Evolutionary conservation across 2,329 filamentous ascomycete species (phyloP), one percentile per base, ranked within the genome.

Genomic region (Aspergillus sp.): DNA sequence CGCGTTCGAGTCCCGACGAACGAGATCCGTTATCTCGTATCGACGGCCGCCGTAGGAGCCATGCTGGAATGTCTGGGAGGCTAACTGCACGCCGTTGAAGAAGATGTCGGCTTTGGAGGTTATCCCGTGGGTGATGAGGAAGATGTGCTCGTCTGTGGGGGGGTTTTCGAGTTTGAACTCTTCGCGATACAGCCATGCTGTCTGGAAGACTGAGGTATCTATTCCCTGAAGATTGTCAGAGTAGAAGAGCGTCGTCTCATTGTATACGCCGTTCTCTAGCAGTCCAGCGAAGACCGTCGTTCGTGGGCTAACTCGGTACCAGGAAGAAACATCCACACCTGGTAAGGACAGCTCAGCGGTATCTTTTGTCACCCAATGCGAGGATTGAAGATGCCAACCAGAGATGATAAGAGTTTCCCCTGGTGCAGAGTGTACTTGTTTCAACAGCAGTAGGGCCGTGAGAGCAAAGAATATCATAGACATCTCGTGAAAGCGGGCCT

Each of bases 91-190:
- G 11, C 83, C 82, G 52, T 87, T 87, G 45, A 87, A 55, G 53
- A 76, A 85, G 5, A 87, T 76, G 57, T 86, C 83, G 1, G 81
- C 84, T 29, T 77, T 77, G 1, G 83, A 84, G 0, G 78, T 80
- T 57, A 87, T 83, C 4, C 84, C 84, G 54, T 86, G 74, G 0
- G 82, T 86, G 31, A 78, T 69, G 2, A 87, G 69, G 23, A 81
- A 73, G 56, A 78, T 81, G 58, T 83, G 78, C 31, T 74, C 66
- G 1, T 66, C 67, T 0, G 64, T 25, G 2, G 54, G 45, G 11
- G 59, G 45, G 0, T 64, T 61, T 1, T 67, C 58, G 1, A 84
- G 58, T 0, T 56, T 53, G 50, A 84, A 80, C 53, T 85, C 80
- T 36, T 78, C 70, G 11, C 83, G 76, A 58, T 85, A 87, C 20